These are phyloP conservation scores for Populus pruinosa DNA, from an alignment of 345 rosid species.

Conservation along the genomic window DNA sequence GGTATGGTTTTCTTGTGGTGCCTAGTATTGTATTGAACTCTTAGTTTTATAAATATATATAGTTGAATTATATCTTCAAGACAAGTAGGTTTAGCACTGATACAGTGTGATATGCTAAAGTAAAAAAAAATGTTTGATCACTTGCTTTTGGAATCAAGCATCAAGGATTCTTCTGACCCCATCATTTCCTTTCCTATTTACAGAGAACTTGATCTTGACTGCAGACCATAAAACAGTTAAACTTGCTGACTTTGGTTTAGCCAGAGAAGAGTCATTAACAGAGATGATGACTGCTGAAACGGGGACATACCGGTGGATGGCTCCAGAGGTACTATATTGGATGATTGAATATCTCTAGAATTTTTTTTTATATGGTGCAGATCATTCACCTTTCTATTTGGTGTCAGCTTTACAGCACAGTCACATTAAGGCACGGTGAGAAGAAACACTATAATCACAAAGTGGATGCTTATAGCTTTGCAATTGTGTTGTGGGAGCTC, in stretches of 20 bases:
- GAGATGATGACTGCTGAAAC: constrained; percentile 99
- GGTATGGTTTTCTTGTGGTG: background rate
- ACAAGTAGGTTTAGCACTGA: background rate
- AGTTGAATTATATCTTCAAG: background rate
- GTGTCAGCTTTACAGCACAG: constrained; percentile 90
- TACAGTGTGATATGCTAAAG: background rate
- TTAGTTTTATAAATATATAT: no score
- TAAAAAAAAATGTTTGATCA: background rate
- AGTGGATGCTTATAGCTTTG: constrained; percentile 96
- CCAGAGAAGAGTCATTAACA: constrained; percentile 95
- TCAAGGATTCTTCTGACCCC: constrained; percentile 10
- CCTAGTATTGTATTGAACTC: background rate
- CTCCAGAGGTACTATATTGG: constrained; percentile 70
- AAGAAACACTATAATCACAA: constrained; percentile 94
- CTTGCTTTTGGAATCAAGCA: background rate
- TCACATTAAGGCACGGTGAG: constrained; percentile 93
- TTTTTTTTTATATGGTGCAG: background rate
- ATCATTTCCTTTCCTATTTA: constrained; percentile 20
- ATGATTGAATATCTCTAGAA: background rate
- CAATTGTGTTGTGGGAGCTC: constrained; percentile 97
- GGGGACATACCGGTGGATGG: constrained; percentile 99
- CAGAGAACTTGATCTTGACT: constrained; percentile 91
- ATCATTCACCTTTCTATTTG: constrained; percentile 9
- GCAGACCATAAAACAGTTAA: constrained; percentile 82
- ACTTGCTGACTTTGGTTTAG: constrained; percentile 97